Evolutionary conservation across 1,139 yeast species (phyloP).

Genomic region (Hemisphaericaspora xylanilytica): DNA sequence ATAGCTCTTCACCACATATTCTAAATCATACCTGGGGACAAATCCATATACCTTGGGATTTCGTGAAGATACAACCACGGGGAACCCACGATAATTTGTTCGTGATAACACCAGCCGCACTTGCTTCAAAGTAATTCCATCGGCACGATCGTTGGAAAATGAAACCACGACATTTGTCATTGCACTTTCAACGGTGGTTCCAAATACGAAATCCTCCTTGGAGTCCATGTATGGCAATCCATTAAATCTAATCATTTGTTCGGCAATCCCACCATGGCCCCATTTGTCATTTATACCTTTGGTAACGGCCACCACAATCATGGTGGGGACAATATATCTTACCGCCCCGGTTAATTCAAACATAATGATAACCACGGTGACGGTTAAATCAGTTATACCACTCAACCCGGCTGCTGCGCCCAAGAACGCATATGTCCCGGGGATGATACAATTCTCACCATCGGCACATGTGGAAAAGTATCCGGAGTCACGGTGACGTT

Average conservation of each 20-base stretch:
- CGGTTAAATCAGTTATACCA: slow-evolving; percentile 89
- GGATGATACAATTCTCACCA: slow-evolving; percentile 63
- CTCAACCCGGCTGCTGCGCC: slow-evolving; percentile 96
- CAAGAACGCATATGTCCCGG: slow-evolving; percentile 93
- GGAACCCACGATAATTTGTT: slow-evolving; percentile 52
- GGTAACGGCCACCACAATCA: slow-evolving; percentile 95
- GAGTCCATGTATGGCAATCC: slow-evolving; percentile 85
- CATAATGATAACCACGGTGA: slow-evolving; percentile 92
- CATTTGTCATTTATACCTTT: slow-evolving; percentile 70
- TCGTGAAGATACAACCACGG: slow-evolving; percentile 41
- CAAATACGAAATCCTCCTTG: slow-evolving; percentile 62
- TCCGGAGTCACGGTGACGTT: slow-evolving; percentile 35
- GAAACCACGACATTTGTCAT: slow-evolving; percentile 60
- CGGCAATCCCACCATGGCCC: slow-evolving; percentile 89
- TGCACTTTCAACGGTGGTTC: slow-evolving; percentile 56
- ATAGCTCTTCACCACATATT: slow-evolving; percentile 20
- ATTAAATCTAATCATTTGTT: slow-evolving; percentile 86
- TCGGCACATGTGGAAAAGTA: slow-evolving; percentile 50
- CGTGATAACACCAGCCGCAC: slow-evolving; percentile 37
- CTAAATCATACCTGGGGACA: slow-evolving; percentile 34
- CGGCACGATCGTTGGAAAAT: slow-evolving; percentile 39
- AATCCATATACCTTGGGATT: slow-evolving; percentile 38
- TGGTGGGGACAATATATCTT: slow-evolving; percentile 85
- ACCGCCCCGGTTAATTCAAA: slow-evolving; percentile 95
- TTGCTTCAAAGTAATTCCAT: slow-evolving; percentile 30